Evolutionary conservation across 768 basidiomycete genomes (phyloP), one percentile per base, ranked within the genome.

Genomic region (Amanita pseudoporphyria): DNA sequence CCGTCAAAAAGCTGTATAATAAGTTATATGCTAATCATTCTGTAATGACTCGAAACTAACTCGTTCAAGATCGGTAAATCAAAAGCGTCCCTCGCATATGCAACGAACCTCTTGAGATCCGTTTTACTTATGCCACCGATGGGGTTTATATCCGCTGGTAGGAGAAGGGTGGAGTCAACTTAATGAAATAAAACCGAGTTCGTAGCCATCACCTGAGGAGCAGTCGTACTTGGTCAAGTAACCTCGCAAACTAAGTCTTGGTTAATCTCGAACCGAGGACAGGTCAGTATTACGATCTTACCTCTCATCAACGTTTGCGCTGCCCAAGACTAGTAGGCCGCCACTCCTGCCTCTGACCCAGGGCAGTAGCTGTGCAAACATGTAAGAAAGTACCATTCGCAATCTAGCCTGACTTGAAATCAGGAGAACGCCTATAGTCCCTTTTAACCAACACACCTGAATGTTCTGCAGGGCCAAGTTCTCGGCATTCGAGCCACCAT

Each of bases 201-300:
- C 7, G 26, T 40, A 19, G 12, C 18, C 10, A 30, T 36, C 54
- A 84, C 87, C 86, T 6, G 88, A 90, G 3, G 89, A 95, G 58
- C 86, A 98, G 63, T 99, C 96, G 62, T 98, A 98, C 69, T 99
- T 98, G 1, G 96, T 99, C 52, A 96, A 70, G 64, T 98, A 99
- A 5, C 96, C 96, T 46, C 96, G 81, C 50, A 98, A 74, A 69
- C 94, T 94, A 45, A 21, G n/a, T 38, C 13, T 16, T 36, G 36
- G 37, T 38, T 37, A 45, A 14, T 32, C 5, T 18, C 10, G 43
- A 24, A 21, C 32, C 5, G 2, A n/a, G 26, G 26, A 19, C 10
- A 47, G 21, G 2, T 18, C 30, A 36, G 5, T n/a, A 46, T 39
- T 21, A 9, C 36, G 14, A 22, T 9, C 62, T 24, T 51, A 84